Evolutionary conservation across 805 yeast genomes (phyloP).

Genomic region (Maudiozyma serrabonitensis): DNA sequence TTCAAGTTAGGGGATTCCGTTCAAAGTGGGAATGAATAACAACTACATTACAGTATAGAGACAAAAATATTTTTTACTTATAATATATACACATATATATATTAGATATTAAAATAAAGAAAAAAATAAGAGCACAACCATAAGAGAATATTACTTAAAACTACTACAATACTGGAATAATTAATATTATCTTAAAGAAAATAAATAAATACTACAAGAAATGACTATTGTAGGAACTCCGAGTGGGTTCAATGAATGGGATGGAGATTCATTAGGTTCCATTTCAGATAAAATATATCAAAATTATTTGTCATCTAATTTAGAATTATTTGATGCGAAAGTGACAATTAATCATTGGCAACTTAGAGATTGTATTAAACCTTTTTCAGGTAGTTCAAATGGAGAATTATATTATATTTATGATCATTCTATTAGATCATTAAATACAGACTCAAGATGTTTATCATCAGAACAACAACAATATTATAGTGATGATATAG

Average conservation of each 20-base stretch:
- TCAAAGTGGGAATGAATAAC: too few species aligned
- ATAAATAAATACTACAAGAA: too few species aligned
- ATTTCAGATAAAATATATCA: conserved; percentile 22
- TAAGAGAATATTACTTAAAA: too few species aligned
- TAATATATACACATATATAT: too few species aligned
- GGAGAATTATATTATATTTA: conserved; percentile 48
- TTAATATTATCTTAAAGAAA: too few species aligned
- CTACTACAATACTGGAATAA: too few species aligned
- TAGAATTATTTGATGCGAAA: conserved; percentile 25
- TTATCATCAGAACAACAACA: not conserved
- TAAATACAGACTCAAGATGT: conserved; percentile 28
- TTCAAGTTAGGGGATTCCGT: too few species aligned
- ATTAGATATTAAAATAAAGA: too few species aligned
- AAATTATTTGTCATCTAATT: conserved; percentile 26
- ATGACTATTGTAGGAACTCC: conserved; percentile 4
- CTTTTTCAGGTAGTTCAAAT: conserved; percentile 30
- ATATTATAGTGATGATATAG: too few species aligned
- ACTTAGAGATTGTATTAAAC: conserved; percentile 60
- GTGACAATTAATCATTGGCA: conserved; percentile 58
- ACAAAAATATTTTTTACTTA: too few species aligned
- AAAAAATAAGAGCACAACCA: too few species aligned
- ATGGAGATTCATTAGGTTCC: not conserved
- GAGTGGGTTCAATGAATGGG: conserved; percentile 1
- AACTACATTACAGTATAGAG: too few species aligned
- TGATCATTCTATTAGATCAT: conserved; percentile 41